phyloP scores from a whole-genome alignment of 192 early-diverging fungal species.

The Coemansia sp. region DNA sequence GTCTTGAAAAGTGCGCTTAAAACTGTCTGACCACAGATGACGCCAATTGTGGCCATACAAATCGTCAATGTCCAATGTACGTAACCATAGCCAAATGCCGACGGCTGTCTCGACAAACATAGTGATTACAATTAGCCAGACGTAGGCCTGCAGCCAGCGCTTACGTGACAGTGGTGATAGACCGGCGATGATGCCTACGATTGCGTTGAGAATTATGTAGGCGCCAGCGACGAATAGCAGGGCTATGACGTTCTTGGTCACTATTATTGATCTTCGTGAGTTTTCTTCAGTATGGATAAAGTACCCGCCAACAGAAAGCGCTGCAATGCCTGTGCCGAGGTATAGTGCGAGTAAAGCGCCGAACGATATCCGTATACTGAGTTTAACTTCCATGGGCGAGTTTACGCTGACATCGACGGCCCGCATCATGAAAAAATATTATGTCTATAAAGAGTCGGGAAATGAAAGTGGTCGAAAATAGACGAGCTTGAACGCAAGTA shows the following conservation, averaged over 20 bases:
- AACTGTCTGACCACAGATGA: constrained; percentile 29
- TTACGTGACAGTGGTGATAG: constrained; percentile 46
- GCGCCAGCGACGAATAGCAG: constrained; percentile 33
- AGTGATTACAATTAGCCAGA: constrained; percentile 15
- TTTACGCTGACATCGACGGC: constrained; percentile 10
- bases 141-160: constrained; percentile 24
- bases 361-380: constrained; percentile 25
- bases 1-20: constrained; percentile 38
- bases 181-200: constrained; percentile 26
- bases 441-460: background rate
- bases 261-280: constrained; percentile 30
- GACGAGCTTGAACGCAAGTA: background rate
- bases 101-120: constrained; percentile 31
- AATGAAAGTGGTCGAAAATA: background rate
- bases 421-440: constrained; percentile 11
- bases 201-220: constrained; percentile 20
- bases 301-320: constrained; percentile 28
- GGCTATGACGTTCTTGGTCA: constrained; percentile 31
- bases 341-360: constrained; percentile 24
- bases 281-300: constrained; percentile 20
- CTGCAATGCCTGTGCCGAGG: constrained; percentile 34
- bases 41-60: constrained; percentile 52
- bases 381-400: constrained; percentile 27
- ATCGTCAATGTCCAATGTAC: constrained; percentile 36
- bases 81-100: constrained; percentile 48